Evolutionary conservation across 257 asterid genomes (phyloP).

Genomic region (Orobanche coerulescens): DNA sequence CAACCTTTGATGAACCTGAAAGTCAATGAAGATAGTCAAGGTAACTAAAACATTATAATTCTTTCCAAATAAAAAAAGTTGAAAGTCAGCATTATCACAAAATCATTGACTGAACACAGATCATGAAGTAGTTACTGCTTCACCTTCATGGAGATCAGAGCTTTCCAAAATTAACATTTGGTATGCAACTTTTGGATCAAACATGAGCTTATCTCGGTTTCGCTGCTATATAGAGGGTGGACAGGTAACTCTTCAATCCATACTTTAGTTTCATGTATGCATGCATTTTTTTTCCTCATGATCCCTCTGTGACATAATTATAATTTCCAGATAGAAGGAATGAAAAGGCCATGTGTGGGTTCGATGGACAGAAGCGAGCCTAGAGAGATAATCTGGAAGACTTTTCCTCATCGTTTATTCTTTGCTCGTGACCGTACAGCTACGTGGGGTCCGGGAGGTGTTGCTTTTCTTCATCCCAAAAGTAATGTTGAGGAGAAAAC

Average conservation of each 20-base stretch:
- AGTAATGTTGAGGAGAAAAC: constrained; percentile 53
- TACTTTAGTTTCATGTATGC: background rate
- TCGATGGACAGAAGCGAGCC: constrained; percentile 69
- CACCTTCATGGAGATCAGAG: constrained; percentile 62
- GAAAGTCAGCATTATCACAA: too few species aligned
- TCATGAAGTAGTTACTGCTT: constrained; percentile 27
- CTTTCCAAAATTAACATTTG: constrained; percentile 56
- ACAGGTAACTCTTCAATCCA: constrained; percentile 40
- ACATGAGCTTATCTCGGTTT: constrained; percentile 62
- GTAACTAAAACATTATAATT: constrained; percentile 18
- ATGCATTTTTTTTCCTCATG: background rate
- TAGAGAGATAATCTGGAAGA: constrained; percentile 57
- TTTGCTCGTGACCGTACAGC: constrained; percentile 61
- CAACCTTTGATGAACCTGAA: constrained; percentile 54
- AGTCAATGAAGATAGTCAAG: constrained; percentile 41
- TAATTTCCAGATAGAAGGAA: constrained; percentile 65
- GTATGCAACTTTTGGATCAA: constrained; percentile 92
- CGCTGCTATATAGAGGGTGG: constrained; percentile 87
- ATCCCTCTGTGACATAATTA: constrained; percentile 16
- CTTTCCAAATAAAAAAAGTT: background rate
- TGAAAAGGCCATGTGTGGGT: constrained; percentile 63
- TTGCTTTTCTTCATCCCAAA: constrained; percentile 83
- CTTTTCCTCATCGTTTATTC: constrained; percentile 72
- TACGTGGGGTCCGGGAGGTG: constrained; percentile 98
- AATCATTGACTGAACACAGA: constrained; percentile 30